Conservation (phyloP, 352 stramenopile genomes). For the Plasmopara halstedii region DNA sequence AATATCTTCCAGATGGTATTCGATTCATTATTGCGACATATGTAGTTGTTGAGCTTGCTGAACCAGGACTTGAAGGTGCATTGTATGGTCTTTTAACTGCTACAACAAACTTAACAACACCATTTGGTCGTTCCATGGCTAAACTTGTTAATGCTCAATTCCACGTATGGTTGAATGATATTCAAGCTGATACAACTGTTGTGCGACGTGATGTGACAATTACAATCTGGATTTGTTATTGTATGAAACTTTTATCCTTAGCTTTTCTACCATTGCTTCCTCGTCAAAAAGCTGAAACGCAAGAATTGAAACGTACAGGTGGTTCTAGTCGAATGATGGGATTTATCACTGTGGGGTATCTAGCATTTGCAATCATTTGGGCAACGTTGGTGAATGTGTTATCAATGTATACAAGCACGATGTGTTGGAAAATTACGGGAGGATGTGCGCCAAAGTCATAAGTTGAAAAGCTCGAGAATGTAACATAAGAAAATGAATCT, state of each 20-base stretch:
- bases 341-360: conserved; percentile 16
- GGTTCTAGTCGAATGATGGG: conserved; percentile 29
- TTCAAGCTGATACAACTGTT: conserved; percentile 31
- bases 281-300: conserved; percentile 33
- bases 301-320: conserved; percentile 29
- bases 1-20: conserved; percentile 36
- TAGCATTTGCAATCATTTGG: conserved; percentile 25
- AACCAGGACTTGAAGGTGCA: conserved; percentile 36
- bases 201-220: conserved; percentile 47
- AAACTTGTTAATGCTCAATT: conserved; percentile 45
- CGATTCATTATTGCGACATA: conserved; percentile 53
- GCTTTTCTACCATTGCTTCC: conserved; percentile 37
- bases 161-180: conserved; percentile 37
- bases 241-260: conserved; percentile 42
- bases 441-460: conserved; percentile 32
- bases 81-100: conserved; percentile 46
- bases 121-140: conserved; percentile 30
- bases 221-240: conserved; percentile 45
- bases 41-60: conserved; percentile 44
- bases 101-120: conserved; percentile 33
- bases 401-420: conserved; percentile 36
- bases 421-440: conserved; percentile 44
- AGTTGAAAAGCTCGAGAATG: too few relatives aligned
- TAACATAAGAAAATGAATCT: too few relatives aligned
- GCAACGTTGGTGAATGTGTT: conserved; percentile 34